These are phyloP conservation scores for Chamaecyparis obtusa DNA, from an alignment of 75 land plant species.

Conservation along the genomic window DNA sequence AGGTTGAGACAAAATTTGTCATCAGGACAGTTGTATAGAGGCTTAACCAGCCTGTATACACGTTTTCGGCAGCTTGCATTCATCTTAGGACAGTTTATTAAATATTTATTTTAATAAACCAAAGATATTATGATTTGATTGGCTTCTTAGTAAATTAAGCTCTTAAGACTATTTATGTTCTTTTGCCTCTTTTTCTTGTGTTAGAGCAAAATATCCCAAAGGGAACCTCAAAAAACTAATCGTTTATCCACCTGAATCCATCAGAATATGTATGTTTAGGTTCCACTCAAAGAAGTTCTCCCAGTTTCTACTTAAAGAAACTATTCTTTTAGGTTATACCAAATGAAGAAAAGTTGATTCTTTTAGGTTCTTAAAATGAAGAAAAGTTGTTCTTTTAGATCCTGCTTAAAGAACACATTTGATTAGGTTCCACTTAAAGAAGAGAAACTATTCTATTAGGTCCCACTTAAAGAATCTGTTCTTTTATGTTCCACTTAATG, in stretches of 20 bases:
- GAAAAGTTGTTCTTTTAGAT: neutral
- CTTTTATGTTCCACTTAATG: constrained; percentile 10
- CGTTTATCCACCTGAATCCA: neutral
- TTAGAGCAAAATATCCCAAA: neutral
- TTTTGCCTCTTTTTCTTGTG: neutral
- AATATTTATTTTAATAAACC: neutral
- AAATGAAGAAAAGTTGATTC: too few species aligned
- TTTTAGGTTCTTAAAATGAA: neutral
- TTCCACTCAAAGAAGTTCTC: neutral
- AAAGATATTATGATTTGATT: neutral
- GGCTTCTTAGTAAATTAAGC: neutral
- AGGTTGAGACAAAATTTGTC: neutral
- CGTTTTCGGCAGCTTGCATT: neutral
- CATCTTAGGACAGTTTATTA: neutral
- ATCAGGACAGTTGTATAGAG: neutral
- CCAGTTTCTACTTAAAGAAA: neutral
- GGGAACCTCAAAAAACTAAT: neutral
- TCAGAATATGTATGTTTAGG: neutral
- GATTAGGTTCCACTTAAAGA: neutral
- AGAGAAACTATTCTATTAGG: neutral
- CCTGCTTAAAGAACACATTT: neutral
- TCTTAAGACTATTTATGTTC: neutral
- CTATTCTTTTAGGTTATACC: neutral
- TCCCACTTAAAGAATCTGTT: constrained; percentile 8
- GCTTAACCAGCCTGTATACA: neutral